Base-by-base conservation (phyloP, 495 filamentous ascomycete genomes). In the Hamigera avellanea region DNA sequence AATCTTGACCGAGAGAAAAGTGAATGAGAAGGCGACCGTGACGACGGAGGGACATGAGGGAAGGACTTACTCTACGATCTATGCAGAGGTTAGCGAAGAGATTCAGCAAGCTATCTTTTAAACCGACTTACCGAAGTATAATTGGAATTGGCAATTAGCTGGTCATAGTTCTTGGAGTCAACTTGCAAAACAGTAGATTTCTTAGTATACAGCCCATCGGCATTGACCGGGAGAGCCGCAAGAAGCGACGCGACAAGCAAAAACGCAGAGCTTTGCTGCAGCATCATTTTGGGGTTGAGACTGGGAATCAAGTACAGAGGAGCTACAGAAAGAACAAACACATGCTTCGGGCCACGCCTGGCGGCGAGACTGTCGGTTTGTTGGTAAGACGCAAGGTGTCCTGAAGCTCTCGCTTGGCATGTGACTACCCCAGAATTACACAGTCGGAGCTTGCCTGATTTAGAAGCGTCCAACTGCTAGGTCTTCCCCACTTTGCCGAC, bases 181-280 rank as follows among this genome's bases (percentile, higher is more conserved):
- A 96, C 66, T 54, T 93, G 86, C 15, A 95, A 52, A 29, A 99
- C 93, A 10, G 83, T 79, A 2, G 86, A 93, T 52, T 73, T 81
- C 64, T 91, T 93, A 27, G 75, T 66, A 58, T 99, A 99, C 30
- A 99, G 47, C 9, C 74, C 76, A 37, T 73, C 73, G 17, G 80
- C 85, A 37, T 77, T 69, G 21, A 67, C 76, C 18, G 77, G 57
- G 31, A 80, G 61, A 33, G 80, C 68, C 25, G 78, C 64, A 30
- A 81, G 66, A 45, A 52, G 66, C 54, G 48, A 70, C 51, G 54
- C 63, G 54, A 52, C 69, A 59, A 52, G 66, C 64, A 59, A 32
- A 43, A 53, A 37, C 36, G 42, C 34, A 54, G 52, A 53, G 37
- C 49, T 35, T 37, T 48, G 44, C 17, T 53, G 50, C 43, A 41